These are phyloP conservation scores for Tetradesmus obliquus DNA, from an alignment of 139 green algal genomes.

Conservation along the genomic window DNA sequence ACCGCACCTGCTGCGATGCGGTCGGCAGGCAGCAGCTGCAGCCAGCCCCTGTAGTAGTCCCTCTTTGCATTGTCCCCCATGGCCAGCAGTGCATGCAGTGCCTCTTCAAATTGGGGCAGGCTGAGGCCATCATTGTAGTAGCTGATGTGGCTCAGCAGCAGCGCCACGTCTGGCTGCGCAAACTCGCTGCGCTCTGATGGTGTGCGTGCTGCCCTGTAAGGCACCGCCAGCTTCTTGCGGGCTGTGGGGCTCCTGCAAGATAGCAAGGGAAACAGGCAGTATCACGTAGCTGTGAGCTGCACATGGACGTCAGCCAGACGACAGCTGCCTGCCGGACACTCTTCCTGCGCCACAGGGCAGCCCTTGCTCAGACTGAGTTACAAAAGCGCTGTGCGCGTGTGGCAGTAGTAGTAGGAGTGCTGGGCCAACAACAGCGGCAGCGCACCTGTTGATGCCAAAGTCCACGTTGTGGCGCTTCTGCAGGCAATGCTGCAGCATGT, in stretches of 20 bases:
- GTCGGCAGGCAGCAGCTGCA: slow-evolving; percentile 47
- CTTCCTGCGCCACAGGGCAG: not conserved
- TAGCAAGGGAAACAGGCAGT: not conserved
- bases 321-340: not conserved
- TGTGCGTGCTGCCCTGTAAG: slow-evolving; percentile 54
- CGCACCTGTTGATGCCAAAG: slow-evolving; percentile 58
- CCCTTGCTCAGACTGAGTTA: not conserved
- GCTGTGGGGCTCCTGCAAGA: slow-evolving; percentile 41
- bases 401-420: not conserved
- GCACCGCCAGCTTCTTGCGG: slow-evolving; percentile 63
- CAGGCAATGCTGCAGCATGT: slow-evolving; percentile 67
- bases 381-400: not conserved
- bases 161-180: slow-evolving; percentile 66
- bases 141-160: slow-evolving; percentile 57
- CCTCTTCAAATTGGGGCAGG: slow-evolving; percentile 5
- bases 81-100: slow-evolving; percentile 15
- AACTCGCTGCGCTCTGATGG: slow-evolving; percentile 67
- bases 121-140: slow-evolving; percentile 69
- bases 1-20: slow-evolving; percentile 21
- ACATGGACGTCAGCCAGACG: not conserved
- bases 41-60: slow-evolving; percentile 52
- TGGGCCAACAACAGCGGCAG: not conserved
- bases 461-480: slow-evolving; percentile 56
- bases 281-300: not conserved
- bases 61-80: slow-evolving; percentile 54